Evolutionary conservation across 140 eudicot genomes (phyloP), one percentile per base, ranked within the genome.

Genomic region (Anethum foeniculum): DNA sequence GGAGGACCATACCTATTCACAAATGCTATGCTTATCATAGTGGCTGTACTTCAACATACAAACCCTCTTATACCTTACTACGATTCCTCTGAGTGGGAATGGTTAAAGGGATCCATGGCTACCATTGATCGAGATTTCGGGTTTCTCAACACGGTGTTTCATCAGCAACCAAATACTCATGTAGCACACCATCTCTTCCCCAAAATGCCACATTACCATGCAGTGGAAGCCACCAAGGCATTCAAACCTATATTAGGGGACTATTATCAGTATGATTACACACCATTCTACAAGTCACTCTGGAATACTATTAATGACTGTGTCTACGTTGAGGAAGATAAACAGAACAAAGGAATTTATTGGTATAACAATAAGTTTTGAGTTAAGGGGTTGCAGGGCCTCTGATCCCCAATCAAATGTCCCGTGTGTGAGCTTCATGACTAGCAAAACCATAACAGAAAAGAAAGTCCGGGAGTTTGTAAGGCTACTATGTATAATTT

Each of bases 1-100:
- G 67, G 67, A 58, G 67, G 67, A 58, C 67, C 67, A 23, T 58
- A 58, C 67, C 67, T 58, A 58, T 58, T 58, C 67, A 58, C 67
- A 58, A 58, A 58, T 7, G 67, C 67, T 2, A 58, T 23, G 67
- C 67, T 58, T 23, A 58, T 58, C 14, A 58, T 58, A 23, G 67
- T 58, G 13, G 67, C 67, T 8, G 67, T 58, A 23, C 67, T 58
- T 58, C 67, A 58, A 23, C 67, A 58, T 30, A 58, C 67, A 8
- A n/a, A 58, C 67, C 30, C 67, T 23, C 67, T 58, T 23, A 14
- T 58, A 58, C 67, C 67, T 58, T 58, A 58, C 67, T 58, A 58
- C 2, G 67, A 58, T 23, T 23, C 12, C 67, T 21, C 30, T 3
- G 67, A 58, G 13, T 58, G 67, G 67, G 67, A 58, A 58, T 58